A percentile compares a stretch with the other conserved stretches of the same genome.
These are phyloP conservation scores for Penicillium sclerotiorum DNA, from an alignment of 2,329 filamentous ascomycete species.

Conservation along the genomic window DNA sequence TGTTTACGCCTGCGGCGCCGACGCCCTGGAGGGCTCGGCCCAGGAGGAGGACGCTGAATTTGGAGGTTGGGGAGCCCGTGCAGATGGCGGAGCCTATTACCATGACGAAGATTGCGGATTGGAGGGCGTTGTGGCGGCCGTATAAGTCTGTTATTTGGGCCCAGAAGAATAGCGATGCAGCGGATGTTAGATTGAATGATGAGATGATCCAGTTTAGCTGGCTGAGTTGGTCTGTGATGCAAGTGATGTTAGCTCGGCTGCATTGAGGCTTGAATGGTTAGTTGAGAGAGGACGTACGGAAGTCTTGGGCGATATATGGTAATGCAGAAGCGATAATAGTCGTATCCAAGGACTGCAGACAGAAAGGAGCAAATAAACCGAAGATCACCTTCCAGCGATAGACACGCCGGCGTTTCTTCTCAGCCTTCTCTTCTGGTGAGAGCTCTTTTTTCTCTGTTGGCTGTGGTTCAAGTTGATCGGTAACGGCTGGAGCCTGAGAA, in stretches of 20 bases:
- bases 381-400: constrained; percentile 63
- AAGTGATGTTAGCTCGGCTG: neutral
- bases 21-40: constrained; percentile 66
- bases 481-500: neutral
- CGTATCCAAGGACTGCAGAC: constrained; percentile 64
- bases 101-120: constrained; percentile 60
- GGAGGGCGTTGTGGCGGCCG: constrained; percentile 62
- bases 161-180: constrained; percentile 68
- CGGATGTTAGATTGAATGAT: constrained; percentile 67
- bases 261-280: neutral
- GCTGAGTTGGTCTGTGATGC: constrained; percentile 51
- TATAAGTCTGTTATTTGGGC: constrained; percentile 67
- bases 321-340: constrained; percentile 66
- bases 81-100: constrained; percentile 64
- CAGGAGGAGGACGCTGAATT: constrained; percentile 62
- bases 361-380: constrained; percentile 63
- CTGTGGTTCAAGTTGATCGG: neutral
- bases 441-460: neutral
- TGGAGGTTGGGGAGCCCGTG: constrained; percentile 53
- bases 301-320: constrained; percentile 66
- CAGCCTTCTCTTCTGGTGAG: constrained; percentile 7
- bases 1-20: constrained; percentile 63
- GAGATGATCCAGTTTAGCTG: constrained; percentile 72
- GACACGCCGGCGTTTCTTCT: constrained; percentile 22
- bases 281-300: constrained; percentile 47